These are phyloP conservation scores for Xylaria castorea DNA, from an alignment of 495 filamentous ascomycete species.

Conservation along the genomic window DNA sequence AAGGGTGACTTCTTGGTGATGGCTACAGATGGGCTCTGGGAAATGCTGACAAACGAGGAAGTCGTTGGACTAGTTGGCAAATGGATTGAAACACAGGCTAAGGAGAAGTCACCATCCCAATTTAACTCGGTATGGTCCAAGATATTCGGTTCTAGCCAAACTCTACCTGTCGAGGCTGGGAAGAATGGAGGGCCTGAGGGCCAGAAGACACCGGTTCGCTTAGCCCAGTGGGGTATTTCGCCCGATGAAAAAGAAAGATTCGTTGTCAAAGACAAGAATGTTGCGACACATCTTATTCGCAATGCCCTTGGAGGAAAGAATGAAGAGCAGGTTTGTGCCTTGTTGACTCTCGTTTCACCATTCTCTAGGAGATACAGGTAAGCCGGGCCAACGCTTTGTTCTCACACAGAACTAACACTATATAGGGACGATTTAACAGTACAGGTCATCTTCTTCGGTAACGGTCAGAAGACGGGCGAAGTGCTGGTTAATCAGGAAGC, in stretches of 20 bases:
- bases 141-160: constrained; percentile 59
- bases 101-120: constrained; percentile 46
- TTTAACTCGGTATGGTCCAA: constrained; percentile 60
- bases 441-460: constrained; percentile 97
- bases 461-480: constrained; percentile 74
- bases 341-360: constrained; percentile 89
- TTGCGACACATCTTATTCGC: constrained; percentile 91
- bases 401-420: constrained; percentile 17
- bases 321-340: constrained; percentile 89
- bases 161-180: constrained; percentile 63
- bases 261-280: constrained; percentile 94
- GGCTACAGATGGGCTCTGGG: constrained; percentile 97
- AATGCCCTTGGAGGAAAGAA: constrained; percentile 96
- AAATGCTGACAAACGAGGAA: constrained; percentile 99
- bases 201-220: constrained; percentile 78
- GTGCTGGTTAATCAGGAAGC: constrained; percentile 87
- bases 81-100: constrained; percentile 84
- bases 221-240: constrained; percentile 82
- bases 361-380: constrained; percentile 90
- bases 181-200: constrained; percentile 49
- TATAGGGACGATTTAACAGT: constrained; percentile 86
- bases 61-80: constrained; percentile 95
- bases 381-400: neutral
- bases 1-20: constrained; percentile 95
- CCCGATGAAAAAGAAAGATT: constrained; percentile 75